These are phyloP conservation scores for Thalassiosira mediterranea DNA, from an alignment of 352 stramenopile genomes.

Conservation along the genomic window DNA sequence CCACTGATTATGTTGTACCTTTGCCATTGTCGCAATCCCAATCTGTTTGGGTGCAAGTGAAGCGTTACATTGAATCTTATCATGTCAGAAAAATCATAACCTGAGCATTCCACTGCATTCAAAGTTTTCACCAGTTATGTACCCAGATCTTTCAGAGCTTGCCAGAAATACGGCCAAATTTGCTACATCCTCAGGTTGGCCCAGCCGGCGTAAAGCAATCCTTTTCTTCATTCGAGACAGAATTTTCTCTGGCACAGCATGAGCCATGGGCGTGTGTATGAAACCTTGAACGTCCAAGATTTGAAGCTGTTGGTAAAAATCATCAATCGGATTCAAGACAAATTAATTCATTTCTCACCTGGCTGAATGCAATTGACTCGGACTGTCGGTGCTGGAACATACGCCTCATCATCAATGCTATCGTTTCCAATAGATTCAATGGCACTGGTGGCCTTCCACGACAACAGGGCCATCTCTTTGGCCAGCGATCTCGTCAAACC, in stretches of 20 bases:
- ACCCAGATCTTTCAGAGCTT: conserved; percentile 56
- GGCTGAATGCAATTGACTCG: conserved; percentile 67
- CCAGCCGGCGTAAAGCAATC: conserved; percentile 59
- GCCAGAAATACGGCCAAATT: conserved; percentile 67
- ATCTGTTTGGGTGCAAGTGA: no score
- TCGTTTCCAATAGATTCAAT: conserved; percentile 46
- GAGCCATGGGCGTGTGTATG: conserved; percentile 68
- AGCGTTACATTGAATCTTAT: no score
- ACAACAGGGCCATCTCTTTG: conserved; percentile 73
- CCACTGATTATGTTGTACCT: no score
- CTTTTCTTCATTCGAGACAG: conserved; percentile 43
- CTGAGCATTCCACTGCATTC: conserved; percentile 70
- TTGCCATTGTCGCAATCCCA: no score
- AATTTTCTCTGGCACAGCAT: conserved; percentile 60
- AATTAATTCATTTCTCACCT: conserved; percentile 25
- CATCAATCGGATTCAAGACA: not conserved
- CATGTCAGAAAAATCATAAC: no score
- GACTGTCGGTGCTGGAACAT: conserved; percentile 32
- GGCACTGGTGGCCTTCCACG: conserved; percentile 36
- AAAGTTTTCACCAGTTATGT: conserved; percentile 71
- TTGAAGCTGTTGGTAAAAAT: conserved; percentile 1
- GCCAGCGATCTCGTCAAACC: conserved; percentile 70
- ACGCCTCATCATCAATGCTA: conserved; percentile 27
- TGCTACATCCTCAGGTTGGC: conserved; percentile 59
- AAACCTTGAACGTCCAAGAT: conserved; percentile 41